Evolutionary conservation across 2,329 filamentous ascomycete species (phyloP).

Genomic region (Pseudocercospora eumusae): DNA sequence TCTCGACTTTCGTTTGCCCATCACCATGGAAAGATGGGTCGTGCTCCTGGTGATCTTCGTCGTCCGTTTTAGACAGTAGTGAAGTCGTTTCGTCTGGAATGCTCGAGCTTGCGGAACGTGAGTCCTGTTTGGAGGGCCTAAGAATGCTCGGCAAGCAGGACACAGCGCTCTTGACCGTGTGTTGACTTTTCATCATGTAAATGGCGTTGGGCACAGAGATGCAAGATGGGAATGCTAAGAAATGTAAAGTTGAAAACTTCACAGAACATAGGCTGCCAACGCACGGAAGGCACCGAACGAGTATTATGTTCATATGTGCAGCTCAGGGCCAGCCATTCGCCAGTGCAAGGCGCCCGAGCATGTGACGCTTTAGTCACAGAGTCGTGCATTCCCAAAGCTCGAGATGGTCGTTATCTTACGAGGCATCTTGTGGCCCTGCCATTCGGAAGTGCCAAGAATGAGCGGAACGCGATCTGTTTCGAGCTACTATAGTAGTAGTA

Average conservation of each 20-base stretch:
- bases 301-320: background rate
- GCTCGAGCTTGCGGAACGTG: constrained; percentile 10
- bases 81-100: constrained; percentile 45
- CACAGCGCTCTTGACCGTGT: constrained; percentile 26
- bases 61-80: constrained; percentile 47
- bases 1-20: constrained; percentile 39
- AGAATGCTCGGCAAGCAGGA: constrained; percentile 35
- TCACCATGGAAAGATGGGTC: constrained; percentile 45
- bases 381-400: constrained; percentile 1
- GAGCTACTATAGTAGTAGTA: no score
- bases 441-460: no score
- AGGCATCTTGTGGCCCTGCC: no score
- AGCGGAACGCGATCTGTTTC: no score
- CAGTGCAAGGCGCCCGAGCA: background rate
- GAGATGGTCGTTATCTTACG: no score
- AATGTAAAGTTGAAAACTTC: background rate
- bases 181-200: constrained; percentile 34
- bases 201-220: background rate
- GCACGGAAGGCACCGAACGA: background rate
- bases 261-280: background rate
- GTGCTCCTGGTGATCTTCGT: constrained; percentile 37
- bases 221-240: background rate
- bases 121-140: constrained; percentile 17
- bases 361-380: constrained; percentile 6
- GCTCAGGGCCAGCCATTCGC: constrained; percentile 3